Evolutionary conservation across 768 basidiomycete species (phyloP), one percentile per base, ranked within the genome.

Genomic region (Mycena epipterygia): DNA sequence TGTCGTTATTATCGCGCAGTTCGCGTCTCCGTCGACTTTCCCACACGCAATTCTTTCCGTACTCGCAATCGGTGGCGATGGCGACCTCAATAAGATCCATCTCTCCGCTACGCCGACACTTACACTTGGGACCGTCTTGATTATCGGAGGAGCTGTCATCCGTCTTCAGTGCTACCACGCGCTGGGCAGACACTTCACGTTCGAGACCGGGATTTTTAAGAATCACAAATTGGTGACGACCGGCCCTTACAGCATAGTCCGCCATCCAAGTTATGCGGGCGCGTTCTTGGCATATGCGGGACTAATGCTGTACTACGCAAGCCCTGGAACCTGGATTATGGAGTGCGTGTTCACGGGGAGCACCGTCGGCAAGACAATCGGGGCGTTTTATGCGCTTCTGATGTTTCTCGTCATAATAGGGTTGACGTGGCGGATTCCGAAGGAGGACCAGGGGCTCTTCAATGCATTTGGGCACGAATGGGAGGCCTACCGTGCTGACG

Each of bases 261-360:
- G 82, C 37, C 82, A 82, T 65, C 81, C 82, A 5, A 70, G 75
- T 25, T 84, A 84, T 60, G 68, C 78, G 0, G 81, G 77, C 25
- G 72, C 71, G 2, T 44, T 77, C 32, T 51, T 86, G 3, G 70
- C 76, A 9, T 66, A 70, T n/a, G 7, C 75, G 0, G 82, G 83
- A 0, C 70, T 80, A 59, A 75, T 81, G n/a, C 60, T 83, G 27
- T 73, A 78, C 27, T 77, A 80, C 44, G 76, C 73, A 13, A 78
- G 78, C 42, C 77, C 73, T 0, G 82, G 80, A 3, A 82, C 83
- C 2, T 79, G 77, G 77, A 32, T 79, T 30, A 76, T 73, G 65
- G 76, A 79, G 55, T 77, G 77, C 35, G 81, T 80, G 21, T 67
- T 83, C 32, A 73, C 78, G 67, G 76, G 79, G 13, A 77, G 76